These are phyloP conservation scores for Cinchona pubescens DNA, from an alignment of 257 asterid genomes.

Conservation along the genomic window DNA sequence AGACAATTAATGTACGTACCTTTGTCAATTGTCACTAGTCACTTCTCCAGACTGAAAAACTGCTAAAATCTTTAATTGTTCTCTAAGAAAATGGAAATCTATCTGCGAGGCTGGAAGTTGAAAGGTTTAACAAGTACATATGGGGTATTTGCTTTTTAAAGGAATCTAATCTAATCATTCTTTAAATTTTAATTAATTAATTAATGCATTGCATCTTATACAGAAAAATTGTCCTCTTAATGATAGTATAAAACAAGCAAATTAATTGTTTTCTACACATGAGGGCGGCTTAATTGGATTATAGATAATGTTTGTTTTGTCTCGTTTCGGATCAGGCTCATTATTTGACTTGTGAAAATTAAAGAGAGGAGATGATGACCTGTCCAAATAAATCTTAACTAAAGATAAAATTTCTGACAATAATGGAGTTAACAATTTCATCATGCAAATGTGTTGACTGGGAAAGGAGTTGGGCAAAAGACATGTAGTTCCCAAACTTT, in stretches of 20 bases:
- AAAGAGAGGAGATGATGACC: not conserved
- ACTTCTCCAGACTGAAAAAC: not conserved
- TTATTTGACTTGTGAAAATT: constrained; percentile 1
- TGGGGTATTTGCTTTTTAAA: constrained; percentile 3
- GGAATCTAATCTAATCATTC: not conserved
- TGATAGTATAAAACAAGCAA: not conserved
- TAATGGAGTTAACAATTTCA: not conserved
- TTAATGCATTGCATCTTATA: constrained; percentile 9
- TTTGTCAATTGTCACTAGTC: not conserved
- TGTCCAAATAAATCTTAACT: not conserved
- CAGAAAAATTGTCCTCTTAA: not conserved
- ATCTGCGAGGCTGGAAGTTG: not conserved
- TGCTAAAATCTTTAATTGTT: not conserved
- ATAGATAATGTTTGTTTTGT: not conserved
- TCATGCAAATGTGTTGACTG: not conserved
- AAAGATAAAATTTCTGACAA: not conserved
- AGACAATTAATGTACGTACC: not conserved
- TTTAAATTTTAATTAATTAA: not conserved
- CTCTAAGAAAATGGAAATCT: not conserved
- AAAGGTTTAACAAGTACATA: not conserved
- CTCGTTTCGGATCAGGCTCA: not conserved
- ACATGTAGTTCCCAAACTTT: no score
- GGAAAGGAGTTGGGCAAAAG: constrained; percentile 1
- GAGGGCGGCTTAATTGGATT: constrained; percentile 21
- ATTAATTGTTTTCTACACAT: not conserved